Evolutionary conservation across 805 yeast species (phyloP), one percentile per base, ranked within the genome.

Genomic region (Wickerhamomyces rabaulensis): DNA sequence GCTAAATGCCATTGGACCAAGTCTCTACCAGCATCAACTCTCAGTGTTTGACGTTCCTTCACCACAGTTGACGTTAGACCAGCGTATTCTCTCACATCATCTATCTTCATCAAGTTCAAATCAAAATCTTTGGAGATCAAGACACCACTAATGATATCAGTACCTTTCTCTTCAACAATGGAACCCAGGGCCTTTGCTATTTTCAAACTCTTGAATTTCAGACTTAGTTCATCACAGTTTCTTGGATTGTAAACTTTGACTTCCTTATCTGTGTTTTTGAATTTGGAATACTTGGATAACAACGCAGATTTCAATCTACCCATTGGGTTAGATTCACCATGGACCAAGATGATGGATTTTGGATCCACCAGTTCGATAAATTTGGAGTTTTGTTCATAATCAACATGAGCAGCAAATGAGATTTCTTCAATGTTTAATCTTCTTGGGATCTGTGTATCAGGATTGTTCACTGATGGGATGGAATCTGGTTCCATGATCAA

Each of bases 381-480:
- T 47, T 86, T 87, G 1, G 96, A 73, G 56, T 94, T 94, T 61
- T 94, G 97, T 57, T 87, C 89, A 65, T 85, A 94, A 63, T 94
- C 99, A 20, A 94, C 99, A 66, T 94, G 99, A 0, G 99, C 99
- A n/a, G 99, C 98, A 73, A 94, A 94, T 1, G 98, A 91, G 4
- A 94, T 84, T 65, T 94, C 99, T 53, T 92, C 97, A 16, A 94
- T 83, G 41, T 78, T 79, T 46, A 95, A 68, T 52, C 97, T 75
- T 60, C 99, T 80, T 6, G 98, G 97, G 37, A 94, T 84, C 49
- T 80, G 78, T 17, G 82, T 69, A 50, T 90, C 97, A 0, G 95
- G 87, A 54, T 87, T 88, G n/a, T 74, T 70, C 21, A 80, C 69
- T 0, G 97, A 84, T 1, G 94, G 95, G 42, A 94, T 88, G n/a